These are phyloP conservation scores for Rutstroemia sp. DNA, from an alignment of 2,329 filamentous ascomycete genomes.

Conservation along the genomic window DNA sequence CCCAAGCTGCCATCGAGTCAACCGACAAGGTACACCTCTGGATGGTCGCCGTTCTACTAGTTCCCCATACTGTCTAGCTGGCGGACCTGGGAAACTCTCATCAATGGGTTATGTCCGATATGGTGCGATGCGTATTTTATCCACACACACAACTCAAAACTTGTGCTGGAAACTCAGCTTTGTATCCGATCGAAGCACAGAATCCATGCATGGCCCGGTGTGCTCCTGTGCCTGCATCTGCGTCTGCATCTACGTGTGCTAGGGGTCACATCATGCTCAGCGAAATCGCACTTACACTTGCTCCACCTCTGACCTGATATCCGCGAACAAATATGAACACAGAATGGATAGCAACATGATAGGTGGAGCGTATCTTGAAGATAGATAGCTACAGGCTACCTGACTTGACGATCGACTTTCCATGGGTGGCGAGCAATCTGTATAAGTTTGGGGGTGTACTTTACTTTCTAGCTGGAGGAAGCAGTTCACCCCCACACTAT, in stretches of 20 bases:
- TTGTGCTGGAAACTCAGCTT: not conserved
- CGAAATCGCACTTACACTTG: not conserved
- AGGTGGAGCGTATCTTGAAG: slow-evolving; percentile 1
- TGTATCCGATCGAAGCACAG: not conserved
- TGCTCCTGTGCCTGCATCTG: slow-evolving; percentile 7
- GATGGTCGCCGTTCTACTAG: too few species aligned
- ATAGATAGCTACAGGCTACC: slow-evolving; percentile 18
- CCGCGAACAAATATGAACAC: not conserved
- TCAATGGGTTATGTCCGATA: too few species aligned
- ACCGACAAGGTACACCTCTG: too few species aligned
- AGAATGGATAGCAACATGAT: slow-evolving; percentile 5
- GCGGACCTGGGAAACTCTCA: too few species aligned
- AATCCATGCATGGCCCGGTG: not conserved
- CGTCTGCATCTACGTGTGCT: not conserved
- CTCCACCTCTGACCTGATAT: not conserved
- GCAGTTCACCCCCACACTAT: slow-evolving; percentile 9
- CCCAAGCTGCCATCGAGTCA: too few species aligned
- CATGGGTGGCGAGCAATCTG: not conserved
- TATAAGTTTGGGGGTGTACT: slow-evolving; percentile 13
- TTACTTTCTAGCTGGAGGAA: not conserved
- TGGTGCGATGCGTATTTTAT: not conserved
- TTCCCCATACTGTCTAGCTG: too few species aligned
- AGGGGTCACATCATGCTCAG: slow-evolving; percentile 1
- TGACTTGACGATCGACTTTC: slow-evolving; percentile 12
- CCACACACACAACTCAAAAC: not conserved